A percentile compares a stretch with the other conserved stretches of the same genome.
Conservation (phyloP, 495 filamentous ascomycete genomes). For the Penicillium pulvis region DNA sequence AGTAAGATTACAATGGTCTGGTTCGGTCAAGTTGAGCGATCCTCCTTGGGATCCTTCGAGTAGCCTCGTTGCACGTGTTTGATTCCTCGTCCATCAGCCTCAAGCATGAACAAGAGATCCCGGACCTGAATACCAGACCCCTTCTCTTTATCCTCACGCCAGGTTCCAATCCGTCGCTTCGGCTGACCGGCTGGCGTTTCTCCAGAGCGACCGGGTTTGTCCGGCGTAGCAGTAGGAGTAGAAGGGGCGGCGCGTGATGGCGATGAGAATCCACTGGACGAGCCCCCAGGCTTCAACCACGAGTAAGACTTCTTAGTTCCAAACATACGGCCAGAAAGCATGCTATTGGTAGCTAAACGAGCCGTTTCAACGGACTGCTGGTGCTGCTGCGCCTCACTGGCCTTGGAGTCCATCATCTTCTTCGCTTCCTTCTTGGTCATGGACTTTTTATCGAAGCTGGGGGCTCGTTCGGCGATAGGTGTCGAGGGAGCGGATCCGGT, state of each 20-base stretch:
- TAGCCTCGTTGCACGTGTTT: conserved; percentile 50
- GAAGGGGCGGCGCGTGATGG: conserved; percentile 40
- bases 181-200: conserved; percentile 29
- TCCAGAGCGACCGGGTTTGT: conserved; percentile 34
- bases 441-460: conserved; percentile 57
- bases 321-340: conserved; percentile 48
- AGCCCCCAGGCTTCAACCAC: conserved; percentile 44
- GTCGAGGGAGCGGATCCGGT: conserved; percentile 47
- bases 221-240: conserved; percentile 35
- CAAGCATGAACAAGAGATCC: conserved; percentile 54
- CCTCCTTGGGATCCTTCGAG: conserved; percentile 47
- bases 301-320: conserved; percentile 50
- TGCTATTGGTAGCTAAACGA: conserved; percentile 47
- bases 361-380: conserved; percentile 53
- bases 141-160: conserved; percentile 51
- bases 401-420: conserved; percentile 52
- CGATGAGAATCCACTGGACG: conserved; percentile 42
- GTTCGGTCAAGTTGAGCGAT: conserved; percentile 32
- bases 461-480: conserved; percentile 43
- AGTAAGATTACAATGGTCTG: conserved; percentile 24
- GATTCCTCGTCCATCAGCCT: conserved; percentile 48
- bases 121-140: conserved; percentile 51
- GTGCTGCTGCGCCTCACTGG: conserved; percentile 53
- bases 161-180: conserved; percentile 44
- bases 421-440: conserved; percentile 55